These are phyloP conservation scores for Phyllosticta citriasiana DNA, from an alignment of 2,329 filamentous ascomycete genomes.

Conservation along the genomic window DNA sequence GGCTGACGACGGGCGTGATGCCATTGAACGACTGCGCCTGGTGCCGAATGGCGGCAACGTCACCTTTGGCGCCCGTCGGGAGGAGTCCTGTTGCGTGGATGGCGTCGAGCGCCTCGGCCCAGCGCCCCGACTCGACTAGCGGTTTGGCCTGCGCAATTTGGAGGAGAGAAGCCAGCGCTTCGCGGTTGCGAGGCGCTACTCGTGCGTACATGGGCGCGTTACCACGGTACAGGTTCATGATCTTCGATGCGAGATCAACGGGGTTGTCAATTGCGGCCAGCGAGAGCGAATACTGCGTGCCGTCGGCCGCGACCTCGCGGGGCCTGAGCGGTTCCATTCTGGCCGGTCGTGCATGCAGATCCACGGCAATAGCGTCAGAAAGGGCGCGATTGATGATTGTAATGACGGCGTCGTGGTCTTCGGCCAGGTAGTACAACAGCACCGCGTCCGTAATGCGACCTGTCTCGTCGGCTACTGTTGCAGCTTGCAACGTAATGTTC, in stretches of 20 bases:
- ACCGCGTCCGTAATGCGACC: conserved; percentile 90
- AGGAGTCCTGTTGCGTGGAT: conserved; percentile 70
- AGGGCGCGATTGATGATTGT: conserved; percentile 80
- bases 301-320: conserved; percentile 31
- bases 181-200: conserved; percentile 48
- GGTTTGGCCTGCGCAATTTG: conserved; percentile 51
- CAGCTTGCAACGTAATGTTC: conserved; percentile 87
- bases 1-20: conserved; percentile 69
- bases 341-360: conserved; percentile 72
- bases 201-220: conserved; percentile 52
- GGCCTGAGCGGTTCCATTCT: conserved; percentile 73
- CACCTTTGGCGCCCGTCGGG: conserved; percentile 63
- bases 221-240: conserved; percentile 51
- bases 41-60: conserved; percentile 67
- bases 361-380: conserved; percentile 78
- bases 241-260: conserved; percentile 50
- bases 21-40: conserved; percentile 72
- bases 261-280: conserved; percentile 60
- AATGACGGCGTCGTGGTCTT: conserved; percentile 92
- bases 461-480: conserved; percentile 86
- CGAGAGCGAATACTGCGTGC: conserved; percentile 46
- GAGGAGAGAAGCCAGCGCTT: conserved; percentile 50
- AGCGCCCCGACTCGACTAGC: conserved; percentile 48
- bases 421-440: conserved; percentile 84
- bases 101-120: conserved; percentile 54